These are phyloP conservation scores for Colletotrichum karsti DNA, from an alignment of 2,329 filamentous ascomycete genomes.

Conservation along the genomic window DNA sequence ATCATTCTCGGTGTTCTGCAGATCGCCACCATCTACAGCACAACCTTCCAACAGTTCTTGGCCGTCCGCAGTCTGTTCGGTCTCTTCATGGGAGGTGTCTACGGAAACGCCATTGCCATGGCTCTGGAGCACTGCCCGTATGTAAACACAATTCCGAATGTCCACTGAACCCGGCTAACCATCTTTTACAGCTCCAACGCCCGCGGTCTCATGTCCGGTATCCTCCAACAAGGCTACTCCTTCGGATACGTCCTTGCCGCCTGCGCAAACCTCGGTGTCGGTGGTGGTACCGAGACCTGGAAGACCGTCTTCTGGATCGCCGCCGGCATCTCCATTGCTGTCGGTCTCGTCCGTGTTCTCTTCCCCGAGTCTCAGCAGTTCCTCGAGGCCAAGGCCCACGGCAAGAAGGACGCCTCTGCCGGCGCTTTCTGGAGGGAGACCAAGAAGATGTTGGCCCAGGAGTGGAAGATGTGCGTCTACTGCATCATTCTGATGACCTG, in stretches of 20 bases:
- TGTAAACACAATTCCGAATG: slow-evolving; percentile 35
- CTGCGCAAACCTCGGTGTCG: slow-evolving; percentile 77
- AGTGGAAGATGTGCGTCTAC: slow-evolving; percentile 83
- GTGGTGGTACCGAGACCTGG: slow-evolving; percentile 70
- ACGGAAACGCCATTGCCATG: slow-evolving; percentile 82
- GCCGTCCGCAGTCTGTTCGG: slow-evolving; percentile 78
- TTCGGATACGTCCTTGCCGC: slow-evolving; percentile 84
- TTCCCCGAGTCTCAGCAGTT: slow-evolving; percentile 83
- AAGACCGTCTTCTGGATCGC: slow-evolving; percentile 79
- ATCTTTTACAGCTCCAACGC: slow-evolving; percentile 63
- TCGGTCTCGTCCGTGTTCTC: slow-evolving; percentile 72
- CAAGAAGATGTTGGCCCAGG: slow-evolving; percentile 70
- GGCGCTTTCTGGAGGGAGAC: slow-evolving; percentile 74
- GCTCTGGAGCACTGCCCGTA: slow-evolving; percentile 77
- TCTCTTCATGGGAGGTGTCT: slow-evolving; percentile 83
- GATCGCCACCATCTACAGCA: slow-evolving; percentile 80
- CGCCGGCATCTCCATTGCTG: slow-evolving; percentile 71
- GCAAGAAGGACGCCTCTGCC: slow-evolving; percentile 51
- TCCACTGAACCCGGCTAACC: background rate
- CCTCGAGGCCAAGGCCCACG: slow-evolving; percentile 71
- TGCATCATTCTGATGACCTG: slow-evolving; percentile 82
- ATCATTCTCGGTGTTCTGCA: slow-evolving; percentile 72
- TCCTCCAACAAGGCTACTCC: slow-evolving; percentile 84
- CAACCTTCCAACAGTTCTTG: slow-evolving; percentile 78
- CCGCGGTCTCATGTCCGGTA: slow-evolving; percentile 82